phyloP scores from a whole-genome alignment of 2,329 filamentous ascomycete genomes.

The Aspergillus niger region DNA sequence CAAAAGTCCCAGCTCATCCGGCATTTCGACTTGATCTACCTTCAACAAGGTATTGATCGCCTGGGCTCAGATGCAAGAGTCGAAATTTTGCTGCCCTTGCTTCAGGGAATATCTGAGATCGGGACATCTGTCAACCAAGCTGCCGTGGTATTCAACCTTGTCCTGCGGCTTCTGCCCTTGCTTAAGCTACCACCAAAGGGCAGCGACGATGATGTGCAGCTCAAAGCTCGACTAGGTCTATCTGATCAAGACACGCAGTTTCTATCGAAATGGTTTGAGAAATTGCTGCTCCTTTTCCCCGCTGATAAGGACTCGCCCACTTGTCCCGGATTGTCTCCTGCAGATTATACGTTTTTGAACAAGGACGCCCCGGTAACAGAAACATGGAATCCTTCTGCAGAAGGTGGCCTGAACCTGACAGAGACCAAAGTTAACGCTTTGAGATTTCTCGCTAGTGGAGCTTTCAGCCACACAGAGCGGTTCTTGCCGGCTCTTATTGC shows the following conservation, averaged over 20 bases:
- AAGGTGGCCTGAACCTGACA: constrained; percentile 65
- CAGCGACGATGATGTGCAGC: constrained; percentile 71
- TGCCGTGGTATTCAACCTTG: constrained; percentile 76
- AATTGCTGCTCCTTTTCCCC: constrained; percentile 70
- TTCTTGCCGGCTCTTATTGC: constrained; percentile 83
- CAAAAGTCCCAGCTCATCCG: constrained; percentile 72
- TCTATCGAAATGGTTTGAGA: constrained; percentile 73
- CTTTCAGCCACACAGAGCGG: constrained; percentile 80
- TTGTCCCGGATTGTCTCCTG: constrained; percentile 64
- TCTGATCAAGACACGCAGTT: constrained; percentile 71
- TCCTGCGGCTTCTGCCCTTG: constrained; percentile 74
- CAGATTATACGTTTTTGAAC: constrained; percentile 71
- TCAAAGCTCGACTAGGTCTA: constrained; percentile 69
- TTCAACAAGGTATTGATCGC: constrained; percentile 76
- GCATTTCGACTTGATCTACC: constrained; percentile 85
- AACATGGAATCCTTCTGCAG: constrained; percentile 64
- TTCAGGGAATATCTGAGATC: constrained; percentile 66
- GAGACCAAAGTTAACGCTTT: constrained; percentile 71
- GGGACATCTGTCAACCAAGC: constrained; percentile 57
- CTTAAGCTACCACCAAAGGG: constrained; percentile 69
- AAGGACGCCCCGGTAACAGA: constrained; percentile 50
- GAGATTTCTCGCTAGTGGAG: constrained; percentile 76
- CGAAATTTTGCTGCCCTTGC: constrained; percentile 69
- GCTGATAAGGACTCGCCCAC: constrained; percentile 43
- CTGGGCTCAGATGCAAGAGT: constrained; percentile 65